These are phyloP conservation scores for Aphanomyces cochlioides DNA, from an alignment of 352 stramenopile species.

Conservation along the genomic window DNA sequence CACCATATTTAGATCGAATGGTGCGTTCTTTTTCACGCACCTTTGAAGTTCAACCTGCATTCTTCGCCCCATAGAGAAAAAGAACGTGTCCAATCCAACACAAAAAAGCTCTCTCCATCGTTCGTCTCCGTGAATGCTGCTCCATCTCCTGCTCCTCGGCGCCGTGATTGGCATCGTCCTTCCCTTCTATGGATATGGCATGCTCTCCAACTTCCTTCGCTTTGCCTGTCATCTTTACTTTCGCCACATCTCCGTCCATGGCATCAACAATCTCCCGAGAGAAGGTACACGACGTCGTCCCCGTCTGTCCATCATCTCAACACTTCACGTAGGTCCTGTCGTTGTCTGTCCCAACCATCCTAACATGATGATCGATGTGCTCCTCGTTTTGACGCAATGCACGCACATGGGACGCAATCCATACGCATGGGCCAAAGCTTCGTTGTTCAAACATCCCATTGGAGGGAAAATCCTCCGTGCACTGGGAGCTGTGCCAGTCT, in stretches of 20 bases:
- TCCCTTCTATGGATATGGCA: slow-evolving; percentile 49
- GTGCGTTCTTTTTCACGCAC: too few species aligned
- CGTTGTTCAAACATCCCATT: slow-evolving; percentile 61
- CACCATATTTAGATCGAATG: too few species aligned
- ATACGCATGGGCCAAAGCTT: slow-evolving; percentile 75
- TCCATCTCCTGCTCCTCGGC: slow-evolving; percentile 1
- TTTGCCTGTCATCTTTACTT: slow-evolving; percentile 73
- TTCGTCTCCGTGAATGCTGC: background rate
- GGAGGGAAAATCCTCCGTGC: slow-evolving; percentile 41
- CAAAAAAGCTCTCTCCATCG: background rate
- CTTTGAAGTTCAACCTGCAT: too few species aligned
- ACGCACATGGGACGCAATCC: slow-evolving; percentile 48
- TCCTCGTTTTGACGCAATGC: slow-evolving; percentile 73
- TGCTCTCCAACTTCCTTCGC: slow-evolving; percentile 61
- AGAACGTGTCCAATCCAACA: too few species aligned
- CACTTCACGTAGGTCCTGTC: slow-evolving; percentile 44
- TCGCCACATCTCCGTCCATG: slow-evolving; percentile 71
- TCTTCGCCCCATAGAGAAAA: too few species aligned
- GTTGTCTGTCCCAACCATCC: slow-evolving; percentile 78
- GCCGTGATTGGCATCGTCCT: slow-evolving; percentile 43
- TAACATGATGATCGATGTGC: slow-evolving; percentile 76
- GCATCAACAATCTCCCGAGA: slow-evolving; percentile 72
- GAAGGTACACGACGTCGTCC: slow-evolving; percentile 38
- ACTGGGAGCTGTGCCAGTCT: slow-evolving; percentile 67
- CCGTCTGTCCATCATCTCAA: background rate